These are phyloP conservation scores for Colletotrichum shisoi DNA, from an alignment of 2,329 filamentous ascomycete species.

Conservation along the genomic window DNA sequence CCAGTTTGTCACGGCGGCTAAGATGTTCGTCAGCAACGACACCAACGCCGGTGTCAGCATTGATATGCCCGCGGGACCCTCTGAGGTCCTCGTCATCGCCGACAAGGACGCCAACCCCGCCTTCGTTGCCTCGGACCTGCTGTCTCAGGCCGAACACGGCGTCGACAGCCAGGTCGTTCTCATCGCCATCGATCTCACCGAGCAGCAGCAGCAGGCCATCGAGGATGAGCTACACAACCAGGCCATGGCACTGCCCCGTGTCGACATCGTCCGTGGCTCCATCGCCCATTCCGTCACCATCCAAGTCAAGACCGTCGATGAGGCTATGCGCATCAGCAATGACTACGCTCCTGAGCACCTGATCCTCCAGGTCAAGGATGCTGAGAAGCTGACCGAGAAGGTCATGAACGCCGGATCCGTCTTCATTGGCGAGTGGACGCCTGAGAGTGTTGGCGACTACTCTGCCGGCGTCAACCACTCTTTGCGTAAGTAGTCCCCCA, in stretches of 20 bases:
- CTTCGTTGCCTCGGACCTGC: slow-evolving; percentile 92
- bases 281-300: slow-evolving; percentile 94
- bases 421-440: slow-evolving; percentile 95
- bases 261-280: slow-evolving; percentile 89
- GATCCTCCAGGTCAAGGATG: slow-evolving; percentile 85
- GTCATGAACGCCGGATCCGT: slow-evolving; percentile 96
- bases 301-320: slow-evolving; percentile 71
- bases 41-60: slow-evolving; percentile 95
- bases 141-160: slow-evolving; percentile 96
- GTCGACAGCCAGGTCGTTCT: slow-evolving; percentile 94
- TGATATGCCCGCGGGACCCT: slow-evolving; percentile 97
- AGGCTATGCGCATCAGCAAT: slow-evolving; percentile 86
- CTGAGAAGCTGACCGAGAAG: slow-evolving; percentile 74
- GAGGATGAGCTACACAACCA: slow-evolving; percentile 91
- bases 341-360: slow-evolving; percentile 95
- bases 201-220: slow-evolving; percentile 78
- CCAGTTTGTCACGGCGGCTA: slow-evolving; percentile 97
- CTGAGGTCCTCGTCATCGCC: slow-evolving; percentile 94
- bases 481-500: slow-evolving; percentile 73
- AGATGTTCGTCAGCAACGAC: slow-evolving; percentile 98
- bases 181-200: slow-evolving; percentile 81
- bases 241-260: slow-evolving; percentile 84
- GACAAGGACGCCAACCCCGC: slow-evolving; percentile 88
- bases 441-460: slow-evolving; percentile 97
- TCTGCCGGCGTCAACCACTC: slow-evolving; percentile 98